Percentiles rank a stretch among this genome's conserved stretches.
Evolutionary conservation across 2,329 filamentous ascomycete genomes (phyloP).

Genomic region (Biscogniauxia marginata): DNA sequence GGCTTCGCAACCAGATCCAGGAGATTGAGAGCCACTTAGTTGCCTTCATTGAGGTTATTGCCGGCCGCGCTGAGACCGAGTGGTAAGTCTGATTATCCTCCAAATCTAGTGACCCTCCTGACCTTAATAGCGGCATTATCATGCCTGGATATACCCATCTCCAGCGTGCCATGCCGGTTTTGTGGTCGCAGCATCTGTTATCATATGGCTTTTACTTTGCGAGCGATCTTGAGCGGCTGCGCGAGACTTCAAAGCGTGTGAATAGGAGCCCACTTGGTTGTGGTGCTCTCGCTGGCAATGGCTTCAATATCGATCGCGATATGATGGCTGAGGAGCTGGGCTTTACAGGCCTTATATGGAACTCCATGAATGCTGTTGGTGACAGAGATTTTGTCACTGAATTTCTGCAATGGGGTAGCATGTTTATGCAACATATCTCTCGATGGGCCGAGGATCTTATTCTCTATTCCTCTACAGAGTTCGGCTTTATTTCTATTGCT

Average conservation of each 20-base stretch:
- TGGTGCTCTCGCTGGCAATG: conserved; percentile 72
- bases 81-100: conserved; percentile 62
- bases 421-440: conserved; percentile 69
- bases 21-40: conserved; percentile 68
- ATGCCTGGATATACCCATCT: conserved; percentile 80
- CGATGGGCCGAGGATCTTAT: conserved; percentile 74
- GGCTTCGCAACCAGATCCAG: conserved; percentile 74
- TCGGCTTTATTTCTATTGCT: conserved; percentile 57
- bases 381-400: conserved; percentile 74
- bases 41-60: conserved; percentile 67
- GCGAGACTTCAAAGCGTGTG: not conserved
- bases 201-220: conserved; percentile 53
- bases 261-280: conserved; percentile 55
- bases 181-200: conserved; percentile 74
- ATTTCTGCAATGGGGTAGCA: conserved; percentile 67
- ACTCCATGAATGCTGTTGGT: conserved; percentile 68
- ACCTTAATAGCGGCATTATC: too few relatives aligned
- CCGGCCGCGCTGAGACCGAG: conserved; percentile 65
- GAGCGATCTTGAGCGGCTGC: not conserved
- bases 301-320: conserved; percentile 70
- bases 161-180: conserved; percentile 69
- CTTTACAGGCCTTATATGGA: conserved; percentile 66
- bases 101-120: too few relatives aligned
- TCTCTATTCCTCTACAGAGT: conserved; percentile 53
- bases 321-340: conserved; percentile 72